phyloP scores from a whole-genome alignment of 1,284 basidiomycete species.

The Ustilago tritici region DNA sequence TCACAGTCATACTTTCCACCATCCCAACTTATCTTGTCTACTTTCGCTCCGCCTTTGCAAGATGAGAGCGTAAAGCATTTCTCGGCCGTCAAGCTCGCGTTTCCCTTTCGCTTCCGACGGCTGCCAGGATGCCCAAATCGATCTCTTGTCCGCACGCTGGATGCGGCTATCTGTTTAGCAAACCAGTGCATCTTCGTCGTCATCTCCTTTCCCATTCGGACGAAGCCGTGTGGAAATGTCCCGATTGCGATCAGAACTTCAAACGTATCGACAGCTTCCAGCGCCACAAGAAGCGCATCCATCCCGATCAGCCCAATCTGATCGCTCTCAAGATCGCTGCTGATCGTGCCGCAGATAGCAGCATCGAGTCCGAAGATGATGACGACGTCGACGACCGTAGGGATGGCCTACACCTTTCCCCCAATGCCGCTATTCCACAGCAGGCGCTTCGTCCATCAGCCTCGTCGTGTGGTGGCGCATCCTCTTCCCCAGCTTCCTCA shows the following conservation, averaged over 20 bases:
- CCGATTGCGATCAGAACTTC: conserved; percentile 45
- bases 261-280: conserved; percentile 56
- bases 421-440: background rate
- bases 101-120: background rate
- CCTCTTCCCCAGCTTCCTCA: conserved; percentile 5
- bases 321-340: conserved; percentile 30
- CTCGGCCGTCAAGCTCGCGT: background rate
- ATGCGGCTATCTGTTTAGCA: conserved; percentile 46
- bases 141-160: conserved; percentile 48
- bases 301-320: conserved; percentile 33
- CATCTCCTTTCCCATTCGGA: conserved; percentile 50
- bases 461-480: background rate
- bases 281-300: conserved; percentile 51
- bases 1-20: background rate
- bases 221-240: conserved; percentile 40
- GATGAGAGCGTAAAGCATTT: background rate
- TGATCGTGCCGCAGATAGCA: background rate
- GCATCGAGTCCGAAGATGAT: conserved; percentile 24
- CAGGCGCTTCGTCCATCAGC: background rate
- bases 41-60: background rate
- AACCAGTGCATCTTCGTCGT: conserved; percentile 47
- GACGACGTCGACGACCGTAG: conserved; percentile 25
- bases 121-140: conserved; percentile 38
- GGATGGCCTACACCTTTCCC: conserved; percentile 11
- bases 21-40: too few species aligned